These are phyloP conservation scores for Spergularia marina DNA, from an alignment of 148 eudicot species.

Conservation along the genomic window DNA sequence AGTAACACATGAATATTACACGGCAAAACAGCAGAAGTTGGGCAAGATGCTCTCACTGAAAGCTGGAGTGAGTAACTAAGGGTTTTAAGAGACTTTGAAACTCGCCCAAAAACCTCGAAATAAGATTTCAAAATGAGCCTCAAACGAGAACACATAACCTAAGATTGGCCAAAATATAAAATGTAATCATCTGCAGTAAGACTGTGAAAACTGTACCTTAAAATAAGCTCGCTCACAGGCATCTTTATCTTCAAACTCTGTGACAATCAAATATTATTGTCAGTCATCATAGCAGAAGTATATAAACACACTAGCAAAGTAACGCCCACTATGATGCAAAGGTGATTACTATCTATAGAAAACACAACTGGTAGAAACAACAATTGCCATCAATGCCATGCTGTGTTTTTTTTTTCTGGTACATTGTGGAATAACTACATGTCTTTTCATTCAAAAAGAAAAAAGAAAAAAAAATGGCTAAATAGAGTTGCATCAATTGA, in stretches of 20 bases:
- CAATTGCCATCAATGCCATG: neutral
- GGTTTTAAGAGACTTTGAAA: too few species aligned
- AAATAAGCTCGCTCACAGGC: constrained; percentile 89
- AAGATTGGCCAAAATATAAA: too few species aligned
- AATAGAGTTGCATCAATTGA: neutral
- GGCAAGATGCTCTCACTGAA: too few species aligned
- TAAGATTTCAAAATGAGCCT: too few species aligned
- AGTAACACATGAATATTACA: too few species aligned
- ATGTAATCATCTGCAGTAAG: too few species aligned
- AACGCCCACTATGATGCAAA: neutral
- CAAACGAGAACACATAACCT: too few species aligned
- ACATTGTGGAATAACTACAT: too few species aligned
- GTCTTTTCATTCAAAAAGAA: too few species aligned
- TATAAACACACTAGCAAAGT: neutral
- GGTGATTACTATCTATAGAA: neutral
- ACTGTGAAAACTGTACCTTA: constrained; percentile 47
- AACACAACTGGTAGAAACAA: neutral
- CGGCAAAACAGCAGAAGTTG: too few species aligned
- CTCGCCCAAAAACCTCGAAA: too few species aligned
- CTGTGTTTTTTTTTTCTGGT: neutral
- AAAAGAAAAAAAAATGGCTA: neutral
- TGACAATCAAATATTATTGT: constrained; percentile 19
- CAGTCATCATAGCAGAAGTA: constrained; percentile 7
- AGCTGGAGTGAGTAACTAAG: too few species aligned
- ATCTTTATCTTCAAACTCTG: constrained; percentile 80